Evolutionary conservation across 331 rosid species (phyloP), one percentile per base, ranked within the genome.

Genomic region (Acacia pycnantha): DNA sequence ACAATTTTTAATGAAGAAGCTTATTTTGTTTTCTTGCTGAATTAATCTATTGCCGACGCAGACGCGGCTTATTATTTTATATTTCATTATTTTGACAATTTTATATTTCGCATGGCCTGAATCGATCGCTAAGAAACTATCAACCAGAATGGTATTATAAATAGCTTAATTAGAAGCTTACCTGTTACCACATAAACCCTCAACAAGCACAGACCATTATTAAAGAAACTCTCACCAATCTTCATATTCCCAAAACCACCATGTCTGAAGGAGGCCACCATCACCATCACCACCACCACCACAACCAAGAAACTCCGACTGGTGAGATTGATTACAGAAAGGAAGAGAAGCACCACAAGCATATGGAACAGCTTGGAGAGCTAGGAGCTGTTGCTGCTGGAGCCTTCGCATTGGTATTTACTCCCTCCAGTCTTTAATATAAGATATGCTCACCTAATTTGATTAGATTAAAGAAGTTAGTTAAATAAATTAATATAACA

Each of bases 341-440:
- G 19, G 71, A 66, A 66, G 71, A 66, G 46, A 66, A 66, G 71
- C 71, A 66, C 71, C 46, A 66, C 71, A 66, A 66, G 46, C 71
- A 66, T 66, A 3, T 33, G 44, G 71, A 66, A 35, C 71, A 66
- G 13, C 46, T 66, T 2, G 71, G 71, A 12, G 24, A 66, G 24
- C 13, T 66, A 6, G 71, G 71, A 33, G 71, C 71, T 7, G 46
- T 33, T 66, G 46, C 71, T 31, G 71, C 71, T 18, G 71, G 71
- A 7, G 71, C 71, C 14, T 66, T 14, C 14, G 71, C 71, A 31
- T 33, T 66, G 71, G 71, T 66, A 54, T 11, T 4, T 15, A 16
- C 4, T 47, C 0, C 5, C 1, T 47, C 5, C 0, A 2, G 0
- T 47, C 4, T 0, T 12, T 12, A 47, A 12, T 47, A 47, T 47